Percentiles rank a stretch among this genome's conserved stretches.
Conservation (phyloP, 2,329 filamentous ascomycete genomes). For the Exophiala spinifera region DNA sequence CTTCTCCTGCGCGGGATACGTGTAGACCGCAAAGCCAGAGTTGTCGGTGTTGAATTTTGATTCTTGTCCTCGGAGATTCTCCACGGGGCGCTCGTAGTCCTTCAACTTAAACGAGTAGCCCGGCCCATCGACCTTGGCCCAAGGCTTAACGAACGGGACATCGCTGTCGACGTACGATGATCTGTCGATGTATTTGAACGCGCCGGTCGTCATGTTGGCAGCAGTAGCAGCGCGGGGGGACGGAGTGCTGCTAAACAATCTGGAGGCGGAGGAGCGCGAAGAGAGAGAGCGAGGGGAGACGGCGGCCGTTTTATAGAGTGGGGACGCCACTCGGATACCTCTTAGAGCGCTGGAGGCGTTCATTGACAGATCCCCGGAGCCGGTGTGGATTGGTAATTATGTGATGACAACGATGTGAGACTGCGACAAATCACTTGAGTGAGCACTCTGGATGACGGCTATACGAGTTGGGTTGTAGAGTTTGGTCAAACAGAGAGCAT, state of each 20-base stretch:
- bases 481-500: no score
- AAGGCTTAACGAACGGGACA: conserved; percentile 49
- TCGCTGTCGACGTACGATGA: conserved; percentile 43
- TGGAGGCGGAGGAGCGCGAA: neutral
- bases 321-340: conserved; percentile 14
- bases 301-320: conserved; percentile 9
- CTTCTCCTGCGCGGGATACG: conserved; percentile 53
- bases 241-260: conserved; percentile 7
- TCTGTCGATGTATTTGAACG: conserved; percentile 61
- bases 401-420: no score
- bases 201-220: conserved; percentile 54
- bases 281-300: conserved; percentile 1
- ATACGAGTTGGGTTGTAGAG: no score
- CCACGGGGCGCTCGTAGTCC: conserved; percentile 48
- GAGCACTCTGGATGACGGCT: no score
- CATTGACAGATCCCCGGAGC: conserved; percentile 1
- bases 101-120: conserved; percentile 53
- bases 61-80: conserved; percentile 54
- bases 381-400: no score
- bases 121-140: conserved; percentile 63
- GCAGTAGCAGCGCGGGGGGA: neutral
- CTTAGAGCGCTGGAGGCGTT: conserved; percentile 4
- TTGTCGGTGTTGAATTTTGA: conserved; percentile 55
- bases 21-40: conserved; percentile 57
- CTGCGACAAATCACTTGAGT: no score